Evolutionary conservation across 768 basidiomycete genomes (phyloP), one percentile per base, ranked within the genome.

Genomic region (Hypholoma sublateritium): DNA sequence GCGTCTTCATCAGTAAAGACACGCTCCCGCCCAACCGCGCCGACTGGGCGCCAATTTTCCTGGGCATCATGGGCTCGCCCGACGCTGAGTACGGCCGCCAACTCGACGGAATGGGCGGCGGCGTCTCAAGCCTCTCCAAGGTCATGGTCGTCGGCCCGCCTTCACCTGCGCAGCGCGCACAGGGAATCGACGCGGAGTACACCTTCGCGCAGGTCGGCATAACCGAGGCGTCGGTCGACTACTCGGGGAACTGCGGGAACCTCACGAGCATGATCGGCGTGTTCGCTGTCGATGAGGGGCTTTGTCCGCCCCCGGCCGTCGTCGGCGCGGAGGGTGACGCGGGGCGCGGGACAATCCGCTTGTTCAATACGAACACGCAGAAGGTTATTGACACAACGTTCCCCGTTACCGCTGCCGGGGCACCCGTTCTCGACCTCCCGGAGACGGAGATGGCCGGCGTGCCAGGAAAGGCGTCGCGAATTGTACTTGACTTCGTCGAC

Each of bases 21-120:
- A 65, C 79, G 56, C 80, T 92, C 5, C 88, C 88, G 13, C 55
- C 62, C 17, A 74, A 82, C 54, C 73, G 65, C 13, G 62, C 74
- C 0, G 70, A 80, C 66, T 90, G 87, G 88, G 69, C 73, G 14
- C 72, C 73, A 32, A 83, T 89, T 47, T 87, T 91, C 61, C 77
- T 86, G 8, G 81, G 85, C 0, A 80, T 89, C 13, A 91, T 91
- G 88, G 90, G 89, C n/a, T 90, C 88, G 3, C 90, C 90, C 0
- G 90, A 93, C 64, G 77, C 84, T 2, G 73, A 79, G 53, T 72
- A 88, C 61, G 82, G 81, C 1, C 74, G 88, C 14, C 90, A 93
- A 69, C 75, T 91, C 13, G 85, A 93, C 61, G 90, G 90, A 11
- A 89, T 91, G 87, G 90, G 90, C 8, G 88, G 90, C 5, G 90